phyloP scores from a whole-genome alignment of 345 rosid genomes.

The Dipteronia dyeriana region DNA sequence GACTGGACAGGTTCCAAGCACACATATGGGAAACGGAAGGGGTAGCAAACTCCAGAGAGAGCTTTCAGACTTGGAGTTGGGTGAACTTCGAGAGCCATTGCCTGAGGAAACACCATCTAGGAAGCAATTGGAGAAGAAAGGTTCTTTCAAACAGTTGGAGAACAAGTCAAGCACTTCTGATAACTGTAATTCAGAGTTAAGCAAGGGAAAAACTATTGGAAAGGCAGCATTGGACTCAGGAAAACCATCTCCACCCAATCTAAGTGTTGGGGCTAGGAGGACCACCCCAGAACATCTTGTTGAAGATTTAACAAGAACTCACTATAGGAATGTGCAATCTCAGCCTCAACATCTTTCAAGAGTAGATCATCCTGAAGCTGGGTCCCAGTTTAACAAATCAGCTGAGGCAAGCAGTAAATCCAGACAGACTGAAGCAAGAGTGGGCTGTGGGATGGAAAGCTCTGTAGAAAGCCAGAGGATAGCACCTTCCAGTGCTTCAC shows the following conservation, averaged over 20 bases:
- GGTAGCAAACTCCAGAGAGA: slow-evolving; percentile 65
- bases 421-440: slow-evolving; percentile 53
- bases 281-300: slow-evolving; percentile 46
- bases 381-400: slow-evolving; percentile 42
- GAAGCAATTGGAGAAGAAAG: slow-evolving; percentile 63
- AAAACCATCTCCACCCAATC: slow-evolving; percentile 51
- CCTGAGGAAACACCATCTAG: slow-evolving; percentile 50
- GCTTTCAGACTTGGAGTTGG: slow-evolving; percentile 84
- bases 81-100: slow-evolving; percentile 81
- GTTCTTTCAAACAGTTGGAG: slow-evolving; percentile 57
- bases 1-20: slow-evolving; percentile 43
- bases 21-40: slow-evolving; percentile 50
- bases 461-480: slow-evolving; percentile 68
- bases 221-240: slow-evolving; percentile 50
- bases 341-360: slow-evolving; percentile 48
- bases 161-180: slow-evolving; percentile 60
- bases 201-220: slow-evolving; percentile 57
- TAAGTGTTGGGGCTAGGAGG: slow-evolving; percentile 44
- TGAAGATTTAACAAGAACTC: slow-evolving; percentile 53
- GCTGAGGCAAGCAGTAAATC: slow-evolving; percentile 51
- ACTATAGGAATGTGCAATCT: slow-evolving; percentile 44
- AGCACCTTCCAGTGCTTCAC: slow-evolving; percentile 37
- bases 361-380: slow-evolving; percentile 48
- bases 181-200: slow-evolving; percentile 48
- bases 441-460: slow-evolving; percentile 55